phyloP scores from a whole-genome alignment of 2,329 filamentous ascomycete genomes.

The Sporothrix mexicana region DNA sequence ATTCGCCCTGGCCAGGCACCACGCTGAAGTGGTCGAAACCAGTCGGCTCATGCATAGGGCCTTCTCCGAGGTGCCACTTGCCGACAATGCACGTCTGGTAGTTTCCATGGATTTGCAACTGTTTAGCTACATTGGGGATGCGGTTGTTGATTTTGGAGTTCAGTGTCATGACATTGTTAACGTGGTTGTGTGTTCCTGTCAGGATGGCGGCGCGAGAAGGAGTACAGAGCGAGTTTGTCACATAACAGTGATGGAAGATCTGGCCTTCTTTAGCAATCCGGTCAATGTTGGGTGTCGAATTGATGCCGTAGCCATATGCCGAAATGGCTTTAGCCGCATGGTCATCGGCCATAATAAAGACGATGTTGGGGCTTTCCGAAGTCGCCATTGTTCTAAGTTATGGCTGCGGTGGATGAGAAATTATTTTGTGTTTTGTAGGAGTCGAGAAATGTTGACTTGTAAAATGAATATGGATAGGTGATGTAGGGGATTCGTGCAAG shows the following conservation, averaged over 20 bases:
- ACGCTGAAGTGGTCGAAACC: slow-evolving; percentile 61
- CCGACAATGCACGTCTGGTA: slow-evolving; percentile 60
- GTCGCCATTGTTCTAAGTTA: no score
- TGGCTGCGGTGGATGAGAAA: no score
- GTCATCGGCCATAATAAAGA: slow-evolving; percentile 63
- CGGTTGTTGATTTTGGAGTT: slow-evolving; percentile 56
- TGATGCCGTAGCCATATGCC: slow-evolving; percentile 58
- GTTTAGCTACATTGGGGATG: slow-evolving; percentile 58
- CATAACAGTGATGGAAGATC: slow-evolving; percentile 60
- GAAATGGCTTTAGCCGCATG: slow-evolving; percentile 58
- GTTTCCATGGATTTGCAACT: slow-evolving; percentile 49
- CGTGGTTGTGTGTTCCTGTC: slow-evolving; percentile 58
- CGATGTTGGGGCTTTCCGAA: slow-evolving; percentile 46
- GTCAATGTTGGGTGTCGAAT: slow-evolving; percentile 58
- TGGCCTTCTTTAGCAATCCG: slow-evolving; percentile 56
- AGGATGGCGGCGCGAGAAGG: slow-evolving; percentile 58
- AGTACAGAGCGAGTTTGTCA: slow-evolving; percentile 60
- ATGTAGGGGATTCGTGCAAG: no score
- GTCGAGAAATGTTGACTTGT: no score
- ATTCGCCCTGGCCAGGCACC: slow-evolving; percentile 58
- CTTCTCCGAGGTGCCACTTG: slow-evolving; percentile 61
- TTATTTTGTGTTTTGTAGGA: no score
- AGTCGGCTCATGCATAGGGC: slow-evolving; percentile 51
- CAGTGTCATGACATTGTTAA: slow-evolving; percentile 59
- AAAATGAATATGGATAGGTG: no score